These are phyloP conservation scores for Candida lessepsii DNA, from an alignment of 805 yeast genomes.

Conservation along the genomic window DNA sequence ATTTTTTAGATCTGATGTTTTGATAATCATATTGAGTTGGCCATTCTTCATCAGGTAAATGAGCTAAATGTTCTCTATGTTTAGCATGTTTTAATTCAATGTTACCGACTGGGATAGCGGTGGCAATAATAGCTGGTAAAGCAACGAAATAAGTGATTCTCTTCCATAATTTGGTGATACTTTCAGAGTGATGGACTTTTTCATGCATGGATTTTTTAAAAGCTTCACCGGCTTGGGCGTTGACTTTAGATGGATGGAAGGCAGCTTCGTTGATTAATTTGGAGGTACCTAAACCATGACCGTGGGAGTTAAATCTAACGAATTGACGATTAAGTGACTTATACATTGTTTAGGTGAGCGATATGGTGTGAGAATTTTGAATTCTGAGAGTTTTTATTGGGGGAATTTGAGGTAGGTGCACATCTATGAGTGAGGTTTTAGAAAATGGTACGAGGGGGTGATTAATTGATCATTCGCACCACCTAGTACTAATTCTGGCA, in stretches of 20 bases:
- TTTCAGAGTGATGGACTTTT: conserved; percentile 74
- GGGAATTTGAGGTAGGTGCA: conserved; percentile 1
- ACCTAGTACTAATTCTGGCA: neutral
- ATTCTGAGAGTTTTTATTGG: conserved; percentile 14
- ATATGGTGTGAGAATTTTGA: conserved; percentile 20
- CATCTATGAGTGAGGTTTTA: no score
- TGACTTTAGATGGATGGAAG: conserved; percentile 33
- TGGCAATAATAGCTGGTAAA: conserved; percentile 72
- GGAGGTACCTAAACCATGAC: conserved; percentile 40
- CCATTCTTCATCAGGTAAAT: conserved; percentile 86
- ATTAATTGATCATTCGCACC: neutral
- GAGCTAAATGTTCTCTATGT: conserved; percentile 77
- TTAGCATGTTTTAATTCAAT: conserved; percentile 86
- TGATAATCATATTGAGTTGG: conserved; percentile 88
- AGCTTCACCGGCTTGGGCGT: conserved; percentile 68
- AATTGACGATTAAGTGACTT: conserved; percentile 32
- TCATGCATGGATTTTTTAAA: conserved; percentile 62
- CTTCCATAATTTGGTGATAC: conserved; percentile 79
- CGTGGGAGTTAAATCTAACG: conserved; percentile 40
- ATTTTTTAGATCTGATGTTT: conserved; percentile 83
- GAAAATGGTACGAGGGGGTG: neutral
- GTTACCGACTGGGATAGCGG: conserved; percentile 78
- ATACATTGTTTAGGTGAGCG: conserved; percentile 6
- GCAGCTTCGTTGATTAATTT: conserved; percentile 41
- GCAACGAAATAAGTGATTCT: conserved; percentile 80